These are phyloP conservation scores for Fusarium heterosporum DNA, from an alignment of 2,329 filamentous ascomycete genomes.

Conservation along the genomic window DNA sequence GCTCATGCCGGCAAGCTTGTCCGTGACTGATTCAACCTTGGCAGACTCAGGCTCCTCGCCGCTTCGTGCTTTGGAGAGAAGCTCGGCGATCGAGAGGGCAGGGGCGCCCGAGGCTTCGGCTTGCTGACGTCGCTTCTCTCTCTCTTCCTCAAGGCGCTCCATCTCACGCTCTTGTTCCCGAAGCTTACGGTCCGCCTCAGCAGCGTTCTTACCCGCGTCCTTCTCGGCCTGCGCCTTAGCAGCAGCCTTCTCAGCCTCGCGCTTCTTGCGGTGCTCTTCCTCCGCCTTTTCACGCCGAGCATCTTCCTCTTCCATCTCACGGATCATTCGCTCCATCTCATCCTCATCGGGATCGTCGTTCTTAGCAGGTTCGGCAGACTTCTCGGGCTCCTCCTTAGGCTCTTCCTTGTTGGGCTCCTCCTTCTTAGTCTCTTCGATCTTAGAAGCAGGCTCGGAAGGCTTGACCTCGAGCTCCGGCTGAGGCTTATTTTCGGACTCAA, in stretches of 20 bases:
- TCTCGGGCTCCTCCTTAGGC: constrained; percentile 42
- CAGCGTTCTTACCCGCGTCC: constrained; percentile 59
- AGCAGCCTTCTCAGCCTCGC: constrained; percentile 58
- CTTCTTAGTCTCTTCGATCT: constrained; percentile 44
- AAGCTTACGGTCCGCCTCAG: constrained; percentile 73
- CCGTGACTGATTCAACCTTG: constrained; percentile 55
- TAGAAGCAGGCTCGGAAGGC: constrained; percentile 43
- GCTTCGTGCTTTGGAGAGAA: constrained; percentile 56
- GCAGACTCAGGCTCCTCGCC: constrained; percentile 56
- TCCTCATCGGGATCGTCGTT: constrained; percentile 62
- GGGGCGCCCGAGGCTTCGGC: constrained; percentile 62
- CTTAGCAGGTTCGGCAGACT: constrained; percentile 47
- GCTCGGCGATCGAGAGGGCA: constrained; percentile 63
- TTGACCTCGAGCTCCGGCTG: constrained; percentile 47
- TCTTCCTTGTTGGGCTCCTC: constrained; percentile 41
- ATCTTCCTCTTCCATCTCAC: constrained; percentile 66
- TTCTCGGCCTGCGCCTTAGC: constrained; percentile 64
- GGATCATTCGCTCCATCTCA: constrained; percentile 69
- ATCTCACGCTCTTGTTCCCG: constrained; percentile 79
- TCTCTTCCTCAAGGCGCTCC: constrained; percentile 78
- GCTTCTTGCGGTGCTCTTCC: constrained; percentile 60
- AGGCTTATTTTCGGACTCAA: constrained; percentile 44
- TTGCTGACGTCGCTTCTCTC: constrained; percentile 66
- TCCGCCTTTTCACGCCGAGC: constrained; percentile 36
- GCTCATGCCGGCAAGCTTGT: constrained; percentile 65